These are phyloP conservation scores for Sporothrix pseudoabietina DNA, from an alignment of 2,329 filamentous ascomycete genomes.

Conservation along the genomic window DNA sequence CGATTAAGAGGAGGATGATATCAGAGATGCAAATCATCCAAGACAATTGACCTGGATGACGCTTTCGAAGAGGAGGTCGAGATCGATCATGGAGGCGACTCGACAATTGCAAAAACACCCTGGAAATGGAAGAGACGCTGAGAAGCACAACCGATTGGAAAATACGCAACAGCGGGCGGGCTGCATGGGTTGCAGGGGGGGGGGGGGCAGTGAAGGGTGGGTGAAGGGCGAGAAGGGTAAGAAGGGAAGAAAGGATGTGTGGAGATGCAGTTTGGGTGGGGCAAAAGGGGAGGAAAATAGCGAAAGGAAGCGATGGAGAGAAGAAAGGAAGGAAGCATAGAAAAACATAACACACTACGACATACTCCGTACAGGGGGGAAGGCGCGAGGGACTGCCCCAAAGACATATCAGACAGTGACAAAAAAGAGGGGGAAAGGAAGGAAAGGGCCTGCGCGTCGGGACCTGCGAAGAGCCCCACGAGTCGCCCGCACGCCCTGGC, in stretches of 20 bases:
- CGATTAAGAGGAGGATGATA: not conserved
- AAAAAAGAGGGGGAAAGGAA: slow-evolving; percentile 12
- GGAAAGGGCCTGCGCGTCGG: slow-evolving; percentile 20
- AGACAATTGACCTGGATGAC: not conserved
- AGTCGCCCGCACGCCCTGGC: not conserved
- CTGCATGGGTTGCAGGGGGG: slow-evolving; percentile 14
- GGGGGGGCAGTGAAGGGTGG: slow-evolving; percentile 1
- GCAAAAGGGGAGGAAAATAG: slow-evolving; percentile 4
- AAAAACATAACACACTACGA: not conserved
- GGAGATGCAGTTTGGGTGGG: slow-evolving; percentile 15
- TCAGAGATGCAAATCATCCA: not conserved
- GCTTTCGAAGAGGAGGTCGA: slow-evolving; percentile 5
- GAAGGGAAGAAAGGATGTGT: slow-evolving; percentile 5
- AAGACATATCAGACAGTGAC: not conserved
- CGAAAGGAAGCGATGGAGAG: slow-evolving; percentile 13
- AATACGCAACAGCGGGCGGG: slow-evolving; percentile 1
- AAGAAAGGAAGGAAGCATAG: slow-evolving; percentile 1
- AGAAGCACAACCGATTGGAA: slow-evolving; percentile 24
- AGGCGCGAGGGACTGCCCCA: not conserved
- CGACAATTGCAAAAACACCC: not conserved
- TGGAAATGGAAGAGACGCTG: slow-evolving; percentile 1
- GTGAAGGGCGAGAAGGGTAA: not conserved
- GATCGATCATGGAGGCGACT: not conserved
- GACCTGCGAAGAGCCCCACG: slow-evolving; percentile 22
- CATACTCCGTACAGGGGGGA: not conserved